Evolutionary conservation across 2,329 filamentous ascomycete genomes (phyloP).

Genomic region (Fusarium sp.): DNA sequence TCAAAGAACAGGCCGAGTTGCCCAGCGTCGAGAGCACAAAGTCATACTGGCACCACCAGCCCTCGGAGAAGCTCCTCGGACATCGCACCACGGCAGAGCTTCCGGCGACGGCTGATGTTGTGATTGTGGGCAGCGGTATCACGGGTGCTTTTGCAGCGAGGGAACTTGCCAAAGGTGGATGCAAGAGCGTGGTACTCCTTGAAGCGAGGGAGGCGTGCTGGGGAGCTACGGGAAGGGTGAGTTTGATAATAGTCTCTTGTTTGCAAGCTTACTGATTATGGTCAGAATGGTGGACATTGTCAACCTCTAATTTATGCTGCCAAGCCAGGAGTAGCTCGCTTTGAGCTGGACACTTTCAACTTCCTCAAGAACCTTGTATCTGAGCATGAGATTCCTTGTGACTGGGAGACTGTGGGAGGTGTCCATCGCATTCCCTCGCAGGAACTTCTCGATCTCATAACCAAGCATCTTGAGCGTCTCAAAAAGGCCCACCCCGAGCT

Average conservation of each 20-base stretch:
- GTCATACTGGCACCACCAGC: constrained; percentile 83
- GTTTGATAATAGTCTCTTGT: constrained; percentile 49
- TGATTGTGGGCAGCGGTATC: constrained; percentile 83
- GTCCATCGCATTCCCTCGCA: constrained; percentile 75
- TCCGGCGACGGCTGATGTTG: constrained; percentile 74
- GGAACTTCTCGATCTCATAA: constrained; percentile 67
- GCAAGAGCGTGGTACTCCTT: constrained; percentile 75
- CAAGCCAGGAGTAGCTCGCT: constrained; percentile 73
- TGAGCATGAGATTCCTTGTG: constrained; percentile 74
- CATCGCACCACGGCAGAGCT: constrained; percentile 76
- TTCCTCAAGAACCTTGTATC: constrained; percentile 72
- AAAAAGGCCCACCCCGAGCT: constrained; percentile 69
- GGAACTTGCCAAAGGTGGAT: constrained; percentile 67
- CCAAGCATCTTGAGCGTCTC: constrained; percentile 66
- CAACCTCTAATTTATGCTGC: constrained; percentile 78
- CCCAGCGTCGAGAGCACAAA: constrained; percentile 72
- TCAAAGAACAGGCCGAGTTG: constrained; percentile 64
- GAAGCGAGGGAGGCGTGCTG: constrained; percentile 86
- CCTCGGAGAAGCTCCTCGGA: constrained; percentile 74
- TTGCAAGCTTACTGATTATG: constrained; percentile 10
- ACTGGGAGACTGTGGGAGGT: constrained; percentile 75
- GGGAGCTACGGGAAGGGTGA: constrained; percentile 85
- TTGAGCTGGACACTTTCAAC: constrained; percentile 79
- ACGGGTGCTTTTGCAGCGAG: constrained; percentile 80
- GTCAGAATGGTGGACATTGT: constrained; percentile 79